A percentile compares a stretch with the other conserved stretches of the same genome.
phyloP scores from a whole-genome alignment of 140 eudicot species.

The Senecio squalidus region DNA sequence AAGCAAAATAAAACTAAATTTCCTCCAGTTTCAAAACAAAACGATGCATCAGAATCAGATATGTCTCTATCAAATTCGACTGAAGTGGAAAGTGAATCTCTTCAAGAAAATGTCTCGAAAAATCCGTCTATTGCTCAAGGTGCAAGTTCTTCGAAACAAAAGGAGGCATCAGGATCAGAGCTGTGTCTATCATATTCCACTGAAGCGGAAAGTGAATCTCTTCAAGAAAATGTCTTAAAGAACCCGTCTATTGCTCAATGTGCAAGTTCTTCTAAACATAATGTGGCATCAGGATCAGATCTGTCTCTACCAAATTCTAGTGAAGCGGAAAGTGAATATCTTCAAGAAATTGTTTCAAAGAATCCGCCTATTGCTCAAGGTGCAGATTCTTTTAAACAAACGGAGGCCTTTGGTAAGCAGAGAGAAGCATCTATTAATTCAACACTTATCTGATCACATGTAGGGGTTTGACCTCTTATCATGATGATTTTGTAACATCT shows the following conservation, averaged over 20 bases:
- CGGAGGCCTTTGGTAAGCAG: slow-evolving; percentile 54
- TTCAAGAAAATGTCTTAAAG: slow-evolving; percentile 46
- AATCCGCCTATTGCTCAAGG: slow-evolving; percentile 39
- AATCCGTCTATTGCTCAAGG: slow-evolving; percentile 39
- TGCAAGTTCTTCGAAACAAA: slow-evolving; percentile 51
- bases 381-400: slow-evolving; percentile 52
- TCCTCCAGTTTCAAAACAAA: too few species aligned
- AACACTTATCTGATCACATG: slow-evolving; percentile 14
- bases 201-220: too few species aligned
- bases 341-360: slow-evolving; percentile 46
- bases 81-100: too few species aligned
- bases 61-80: too few species aligned
- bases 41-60: too few species aligned
- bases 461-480: background rate
- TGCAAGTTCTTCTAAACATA: slow-evolving; percentile 51
- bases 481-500: background rate
- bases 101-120: slow-evolving; percentile 46
- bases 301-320: too few species aligned
- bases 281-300: slow-evolving; percentile 48
- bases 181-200: too few species aligned
- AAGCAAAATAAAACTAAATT: slow-evolving; percentile 23
- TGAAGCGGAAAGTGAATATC: too few species aligned
- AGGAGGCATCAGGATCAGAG: slow-evolving; percentile 48
- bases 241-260: slow-evolving; percentile 39
- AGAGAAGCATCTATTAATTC: slow-evolving; percentile 1